phyloP scores from a whole-genome alignment of 106 monocot species.

The Platanthera zijinensis region DNA sequence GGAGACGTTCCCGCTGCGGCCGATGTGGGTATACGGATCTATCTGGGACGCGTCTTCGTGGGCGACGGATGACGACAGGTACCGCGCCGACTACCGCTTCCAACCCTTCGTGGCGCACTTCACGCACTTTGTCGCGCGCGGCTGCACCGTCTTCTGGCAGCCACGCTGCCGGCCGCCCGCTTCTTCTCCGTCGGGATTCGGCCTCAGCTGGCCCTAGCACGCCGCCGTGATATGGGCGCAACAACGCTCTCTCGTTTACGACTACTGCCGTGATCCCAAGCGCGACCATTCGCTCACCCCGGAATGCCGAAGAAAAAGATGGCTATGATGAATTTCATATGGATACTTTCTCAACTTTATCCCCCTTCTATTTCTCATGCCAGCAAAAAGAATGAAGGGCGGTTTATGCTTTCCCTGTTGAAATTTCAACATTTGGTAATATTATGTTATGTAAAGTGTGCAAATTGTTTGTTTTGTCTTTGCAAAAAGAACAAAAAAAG shows the following conservation, averaged over 20 bases:
- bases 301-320: constrained; percentile 19
- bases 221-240: constrained; percentile 43
- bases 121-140: constrained; percentile 24
- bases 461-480: no score
- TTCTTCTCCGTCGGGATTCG: constrained; percentile 20
- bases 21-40: constrained; percentile 55
- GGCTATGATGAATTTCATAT: neutral
- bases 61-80: constrained; percentile 45
- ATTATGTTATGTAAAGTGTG: no score
- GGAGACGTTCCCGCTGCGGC: constrained; percentile 34
- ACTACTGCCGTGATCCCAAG: constrained; percentile 41
- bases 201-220: constrained; percentile 26
- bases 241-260: constrained; percentile 30
- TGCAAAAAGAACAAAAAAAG: no score
- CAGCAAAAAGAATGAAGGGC: no score
- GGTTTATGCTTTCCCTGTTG: no score
- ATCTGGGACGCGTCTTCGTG: constrained; percentile 62
- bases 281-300: constrained; percentile 39
- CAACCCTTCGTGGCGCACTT: constrained; percentile 34
- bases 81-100: constrained; percentile 44
- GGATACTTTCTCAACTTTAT: no score
- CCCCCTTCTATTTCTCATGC: no score
- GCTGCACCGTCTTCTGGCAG: constrained; percentile 26
- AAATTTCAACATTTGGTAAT: no score
- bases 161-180: constrained; percentile 28